Conservation (phyloP, 371 early-diverging fungal species). For the Apophysomyces elegans region DNA sequence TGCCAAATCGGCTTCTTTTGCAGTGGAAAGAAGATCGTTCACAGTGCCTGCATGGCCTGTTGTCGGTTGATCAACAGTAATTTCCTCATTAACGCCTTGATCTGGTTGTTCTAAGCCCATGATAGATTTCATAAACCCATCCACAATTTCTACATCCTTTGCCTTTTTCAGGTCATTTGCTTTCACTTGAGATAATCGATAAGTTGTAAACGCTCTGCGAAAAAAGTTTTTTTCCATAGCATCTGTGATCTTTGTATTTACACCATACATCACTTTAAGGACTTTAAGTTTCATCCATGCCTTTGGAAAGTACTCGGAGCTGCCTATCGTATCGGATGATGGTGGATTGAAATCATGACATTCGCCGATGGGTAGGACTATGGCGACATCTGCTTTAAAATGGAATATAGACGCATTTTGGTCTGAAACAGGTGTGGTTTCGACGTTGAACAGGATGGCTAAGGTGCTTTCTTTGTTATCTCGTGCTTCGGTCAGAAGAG, state of each 20-base stretch:
- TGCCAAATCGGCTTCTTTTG: no score
- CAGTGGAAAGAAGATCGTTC: neutral
- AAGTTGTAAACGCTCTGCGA: slow-evolving; percentile 38
- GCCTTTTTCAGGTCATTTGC: slow-evolving; percentile 35
- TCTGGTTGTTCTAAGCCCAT: slow-evolving; percentile 13
- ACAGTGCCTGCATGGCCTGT: neutral
- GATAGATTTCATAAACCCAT: slow-evolving; percentile 27
- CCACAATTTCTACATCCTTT: slow-evolving; percentile 27
- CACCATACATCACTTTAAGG: slow-evolving; percentile 26
- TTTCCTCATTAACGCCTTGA: neutral
- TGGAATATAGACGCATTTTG: slow-evolving; percentile 18
- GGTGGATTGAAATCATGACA: slow-evolving; percentile 35
- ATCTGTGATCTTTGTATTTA: slow-evolving; percentile 28
- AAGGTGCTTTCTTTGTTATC: slow-evolving; percentile 43
- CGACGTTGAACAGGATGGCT: slow-evolving; percentile 44
- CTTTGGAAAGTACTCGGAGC: slow-evolving; percentile 40
- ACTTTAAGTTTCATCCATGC: slow-evolving; percentile 47
- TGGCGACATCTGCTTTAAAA: slow-evolving; percentile 33
- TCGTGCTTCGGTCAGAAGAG: slow-evolving; percentile 36
- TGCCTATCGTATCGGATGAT: slow-evolving; percentile 20
- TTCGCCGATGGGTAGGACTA: slow-evolving; percentile 39
- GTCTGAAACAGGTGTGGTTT: slow-evolving; percentile 12
- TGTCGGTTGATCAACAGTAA: neutral
- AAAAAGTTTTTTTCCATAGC: slow-evolving; percentile 42
- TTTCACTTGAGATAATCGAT: slow-evolving; percentile 26